A percentile compares a stretch with the other conserved stretches of the same genome.
These are phyloP conservation scores for Nicotiana otophora DNA, from an alignment of 257 asterid genomes.

Conservation along the genomic window DNA sequence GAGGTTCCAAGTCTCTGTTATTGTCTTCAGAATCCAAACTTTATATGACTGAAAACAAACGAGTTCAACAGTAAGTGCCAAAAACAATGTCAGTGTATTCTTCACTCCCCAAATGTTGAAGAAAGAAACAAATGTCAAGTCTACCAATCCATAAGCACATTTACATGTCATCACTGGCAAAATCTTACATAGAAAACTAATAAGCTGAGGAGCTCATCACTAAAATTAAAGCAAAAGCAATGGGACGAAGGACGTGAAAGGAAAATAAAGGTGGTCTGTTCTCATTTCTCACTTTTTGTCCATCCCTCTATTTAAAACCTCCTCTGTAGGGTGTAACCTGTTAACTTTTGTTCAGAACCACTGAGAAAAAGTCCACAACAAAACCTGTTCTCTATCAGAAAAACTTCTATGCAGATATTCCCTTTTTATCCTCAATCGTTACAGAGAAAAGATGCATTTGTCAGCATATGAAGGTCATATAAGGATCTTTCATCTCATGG, in stretches of 20 bases:
- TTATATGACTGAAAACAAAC: slow-evolving; percentile 50
- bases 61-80: not conserved
- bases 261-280: not conserved
- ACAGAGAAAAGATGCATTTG: not conserved
- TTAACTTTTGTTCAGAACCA: not conserved
- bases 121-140: not conserved
- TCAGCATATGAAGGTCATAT: not conserved
- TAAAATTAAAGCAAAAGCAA: not conserved
- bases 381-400: not conserved
- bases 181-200: not conserved
- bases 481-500: not conserved
- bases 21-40: slow-evolving; percentile 75
- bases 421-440: not conserved
- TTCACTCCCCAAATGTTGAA: not conserved
- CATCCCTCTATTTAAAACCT: not conserved
- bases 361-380: not conserved
- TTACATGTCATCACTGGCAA: not conserved
- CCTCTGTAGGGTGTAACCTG: not conserved
- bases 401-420: not conserved
- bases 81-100: not conserved
- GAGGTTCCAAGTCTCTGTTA: slow-evolving; percentile 86
- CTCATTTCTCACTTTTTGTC: not conserved
- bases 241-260: not conserved
- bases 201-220: not conserved
- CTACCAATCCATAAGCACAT: not conserved